Conservation (phyloP, 2,329 filamentous ascomycete species). For the Colletotrichum sp. region DNA sequence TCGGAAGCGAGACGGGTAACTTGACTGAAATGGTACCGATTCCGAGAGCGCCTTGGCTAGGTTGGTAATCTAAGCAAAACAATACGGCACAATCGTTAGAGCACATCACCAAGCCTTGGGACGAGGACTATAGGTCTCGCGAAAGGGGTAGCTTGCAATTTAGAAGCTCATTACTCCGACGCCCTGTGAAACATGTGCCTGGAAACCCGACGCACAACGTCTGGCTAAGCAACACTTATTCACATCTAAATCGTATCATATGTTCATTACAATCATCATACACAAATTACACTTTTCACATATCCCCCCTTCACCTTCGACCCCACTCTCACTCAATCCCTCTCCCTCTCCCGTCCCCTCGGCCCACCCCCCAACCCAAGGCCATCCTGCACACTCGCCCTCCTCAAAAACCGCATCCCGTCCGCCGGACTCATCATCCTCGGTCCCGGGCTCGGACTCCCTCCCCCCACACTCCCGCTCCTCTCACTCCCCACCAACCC, state of each 20-base stretch:
- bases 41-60: too few species aligned
- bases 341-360: constrained; percentile 1
- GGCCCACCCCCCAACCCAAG: neutral
- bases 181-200: too few species aligned
- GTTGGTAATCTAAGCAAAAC: too few species aligned
- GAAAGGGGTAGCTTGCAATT: too few species aligned
- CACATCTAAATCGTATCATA: neutral
- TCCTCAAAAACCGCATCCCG: constrained; percentile 46
- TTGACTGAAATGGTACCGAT: too few species aligned
- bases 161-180: too few species aligned
- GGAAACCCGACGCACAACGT: too few species aligned
- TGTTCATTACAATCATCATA: neutral
- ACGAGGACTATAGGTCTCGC: too few species aligned
- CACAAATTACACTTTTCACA: neutral
- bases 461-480: neutral
- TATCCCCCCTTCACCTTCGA: neutral
- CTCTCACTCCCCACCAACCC: neutral
- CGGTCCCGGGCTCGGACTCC: constrained; percentile 22
- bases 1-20: too few species aligned
- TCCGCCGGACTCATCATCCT: constrained; percentile 47
- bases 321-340: neutral
- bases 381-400: constrained; percentile 52
- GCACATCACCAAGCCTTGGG: too few species aligned
- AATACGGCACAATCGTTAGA: too few species aligned
- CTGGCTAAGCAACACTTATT: too few species aligned